A percentile compares a stretch with the other conserved stretches of the same genome.
Conservation (phyloP, 805 yeast species). For the Saccharomycopsis malanga region DNA sequence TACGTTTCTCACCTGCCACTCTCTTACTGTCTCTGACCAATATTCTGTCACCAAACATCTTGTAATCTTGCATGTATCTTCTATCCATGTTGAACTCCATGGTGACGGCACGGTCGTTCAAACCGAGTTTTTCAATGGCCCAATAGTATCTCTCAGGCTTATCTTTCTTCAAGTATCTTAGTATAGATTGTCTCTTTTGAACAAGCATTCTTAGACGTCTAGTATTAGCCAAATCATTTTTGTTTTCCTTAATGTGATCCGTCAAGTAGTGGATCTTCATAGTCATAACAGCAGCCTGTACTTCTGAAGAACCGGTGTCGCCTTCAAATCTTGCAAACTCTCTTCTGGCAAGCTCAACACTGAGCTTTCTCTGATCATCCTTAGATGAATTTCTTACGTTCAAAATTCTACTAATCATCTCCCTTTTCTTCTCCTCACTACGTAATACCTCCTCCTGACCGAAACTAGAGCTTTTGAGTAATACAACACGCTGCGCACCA, state of each 20-base stretch:
- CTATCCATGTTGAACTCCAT: conserved; percentile 77
- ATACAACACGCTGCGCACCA: conserved; percentile 65
- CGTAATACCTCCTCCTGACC: conserved; percentile 26
- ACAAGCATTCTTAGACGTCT: conserved; percentile 74
- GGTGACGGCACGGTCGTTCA: conserved; percentile 70
- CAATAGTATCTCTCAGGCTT: conserved; percentile 78
- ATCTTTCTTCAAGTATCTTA: conserved; percentile 75
- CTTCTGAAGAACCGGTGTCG: conserved; percentile 93
- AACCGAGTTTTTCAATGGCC: conserved; percentile 81
- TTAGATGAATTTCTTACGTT: conserved; percentile 64
- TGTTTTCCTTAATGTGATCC: conserved; percentile 59
- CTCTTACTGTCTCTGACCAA: conserved; percentile 51
- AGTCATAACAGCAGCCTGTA: conserved; percentile 88
- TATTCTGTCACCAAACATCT: conserved; percentile 69
- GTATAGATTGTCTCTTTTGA: conserved; percentile 78
- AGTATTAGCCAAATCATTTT: conserved; percentile 65
- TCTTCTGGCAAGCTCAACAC: conserved; percentile 56
- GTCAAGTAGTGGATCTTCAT: conserved; percentile 72
- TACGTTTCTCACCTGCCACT: conserved; percentile 40
- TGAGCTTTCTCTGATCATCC: conserved; percentile 49
- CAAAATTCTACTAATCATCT: conserved; percentile 63
- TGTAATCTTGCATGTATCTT: conserved; percentile 69
- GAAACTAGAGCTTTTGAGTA: conserved; percentile 29
- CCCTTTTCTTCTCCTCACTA: conserved; percentile 53
- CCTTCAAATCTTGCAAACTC: conserved; percentile 83